Base-by-base conservation (phyloP, 768 basidiomycete genomes). In the Psilocybe azurescens region DNA sequence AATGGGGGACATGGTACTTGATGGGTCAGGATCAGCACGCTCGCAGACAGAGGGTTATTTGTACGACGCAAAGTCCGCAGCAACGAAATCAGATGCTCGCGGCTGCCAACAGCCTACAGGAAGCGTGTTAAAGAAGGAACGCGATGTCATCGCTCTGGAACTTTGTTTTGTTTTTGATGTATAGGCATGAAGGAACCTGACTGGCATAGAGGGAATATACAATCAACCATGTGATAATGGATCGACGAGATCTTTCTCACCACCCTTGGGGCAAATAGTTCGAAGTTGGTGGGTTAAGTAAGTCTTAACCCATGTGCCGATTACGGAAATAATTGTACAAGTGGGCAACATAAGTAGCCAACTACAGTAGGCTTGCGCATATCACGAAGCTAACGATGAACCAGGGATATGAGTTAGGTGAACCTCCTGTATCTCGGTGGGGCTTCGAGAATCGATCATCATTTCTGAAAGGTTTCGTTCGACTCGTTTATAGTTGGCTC, bases 151-250 rank as follows among this genome's bases (percentile, higher is more conserved):
- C 33, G n/a, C 10, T 18, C 29, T 16, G 24, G 36, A 50, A 2
- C 6, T 50, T n/a, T 28, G 14, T 14, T n/a, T 50, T 24, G 8
- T 20, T 36, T 53, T 36, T 53, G 29, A 36, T 48, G 47, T 29
- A 9, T 29, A 52, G 8, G 16, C 8, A 33, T 38, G n/a, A 8
- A 53, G 18, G n/a, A n/a, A 33, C n/a, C 16, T 36, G 16, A 5
- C 28, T 28, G 33, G 41, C n/a, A 44, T 5, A 13, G 13, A 60
- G 46, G 20, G 14, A 50, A 61, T 32, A 16, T 41, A 6, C 39
- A 44, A 57, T 57, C 56, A 58, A n/a, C 28, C 62, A 63, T 55
- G 62, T 63, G 62, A 63, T 58, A 58, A 5, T 50, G 5, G 14
- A 48, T 24, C 39, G 16, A 56, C 41, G 53, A 44, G 14, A 16